Percentiles rank a stretch among this genome's conserved stretches.
Conservation (phyloP, 2,329 filamentous ascomycete genomes). For the Fusarium anguioides region DNA sequence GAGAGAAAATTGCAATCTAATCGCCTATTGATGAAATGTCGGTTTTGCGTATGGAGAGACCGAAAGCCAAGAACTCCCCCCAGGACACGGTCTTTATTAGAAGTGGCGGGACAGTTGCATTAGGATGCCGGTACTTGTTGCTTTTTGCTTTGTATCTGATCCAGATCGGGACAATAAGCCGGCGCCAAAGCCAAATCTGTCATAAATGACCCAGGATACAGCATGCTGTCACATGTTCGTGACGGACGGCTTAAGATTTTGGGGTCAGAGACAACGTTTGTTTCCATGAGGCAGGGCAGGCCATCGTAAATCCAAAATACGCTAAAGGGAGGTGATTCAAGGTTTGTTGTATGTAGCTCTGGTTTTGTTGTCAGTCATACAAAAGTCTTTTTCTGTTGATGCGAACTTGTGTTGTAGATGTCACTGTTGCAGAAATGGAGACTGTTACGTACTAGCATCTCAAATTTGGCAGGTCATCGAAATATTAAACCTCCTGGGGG, state of each 20-base stretch:
- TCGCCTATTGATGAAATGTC: conserved; percentile 10
- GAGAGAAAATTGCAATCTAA: background rate
- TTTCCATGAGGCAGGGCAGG: background rate
- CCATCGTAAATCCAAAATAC: background rate
- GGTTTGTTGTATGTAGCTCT: conserved; percentile 6
- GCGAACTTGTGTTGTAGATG: conserved; percentile 14
- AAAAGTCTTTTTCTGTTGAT: background rate
- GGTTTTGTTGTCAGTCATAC: conserved; percentile 33
- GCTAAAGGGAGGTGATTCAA: conserved; percentile 22
- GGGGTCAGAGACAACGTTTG: background rate
- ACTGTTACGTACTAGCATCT: conserved; percentile 23
- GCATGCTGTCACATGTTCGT: conserved; percentile 28
- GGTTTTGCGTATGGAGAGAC: conserved; percentile 5
- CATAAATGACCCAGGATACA: conserved; percentile 23
- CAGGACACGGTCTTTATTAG: conserved; percentile 11
- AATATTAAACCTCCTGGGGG: background rate
- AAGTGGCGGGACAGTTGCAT: conserved; percentile 24
- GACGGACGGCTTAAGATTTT: background rate
- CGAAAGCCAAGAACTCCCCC: background rate
- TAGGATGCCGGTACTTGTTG: conserved; percentile 40
- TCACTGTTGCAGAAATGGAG: conserved; percentile 8
- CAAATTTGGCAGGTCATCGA: conserved; percentile 17
- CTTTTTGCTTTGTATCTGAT: conserved; percentile 36
- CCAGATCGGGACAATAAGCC: conserved; percentile 38
- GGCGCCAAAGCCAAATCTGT: conserved; percentile 28